Evolutionary conservation across 148 eudicot species (phyloP).

Genomic region (Rhododendron griersonianum): DNA sequence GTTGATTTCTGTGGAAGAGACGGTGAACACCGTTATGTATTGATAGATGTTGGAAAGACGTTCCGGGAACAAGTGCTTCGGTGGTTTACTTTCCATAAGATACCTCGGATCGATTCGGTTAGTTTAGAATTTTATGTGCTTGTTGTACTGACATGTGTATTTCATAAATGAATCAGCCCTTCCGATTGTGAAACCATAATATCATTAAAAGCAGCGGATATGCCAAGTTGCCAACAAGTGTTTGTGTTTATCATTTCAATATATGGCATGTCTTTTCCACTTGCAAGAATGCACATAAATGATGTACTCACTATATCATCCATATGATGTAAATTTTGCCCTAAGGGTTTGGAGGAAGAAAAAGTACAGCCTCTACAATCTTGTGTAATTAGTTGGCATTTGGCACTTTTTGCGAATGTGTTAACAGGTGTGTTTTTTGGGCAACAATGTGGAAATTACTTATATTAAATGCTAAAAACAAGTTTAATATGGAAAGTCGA

Average conservation of each 20-base stretch:
- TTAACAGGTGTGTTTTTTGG: background rate
- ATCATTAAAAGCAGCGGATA: background rate
- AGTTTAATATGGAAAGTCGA: background rate
- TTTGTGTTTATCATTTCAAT: background rate
- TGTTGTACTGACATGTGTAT: background rate
- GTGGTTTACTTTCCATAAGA: slow-evolving; percentile 81
- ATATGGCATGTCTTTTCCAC: background rate
- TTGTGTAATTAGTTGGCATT: background rate
- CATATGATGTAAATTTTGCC: background rate
- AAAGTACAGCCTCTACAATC: background rate
- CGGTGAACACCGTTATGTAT: slow-evolving; percentile 57
- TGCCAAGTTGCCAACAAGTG: background rate
- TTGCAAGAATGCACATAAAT: too few relatives aligned
- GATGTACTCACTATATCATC: background rate
- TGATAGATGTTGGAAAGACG: slow-evolving; percentile 90
- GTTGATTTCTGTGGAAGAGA: slow-evolving; percentile 54
- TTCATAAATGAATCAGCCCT: background rate
- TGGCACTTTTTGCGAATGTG: background rate
- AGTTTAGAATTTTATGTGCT: slow-evolving; percentile 25
- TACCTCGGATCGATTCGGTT: slow-evolving; percentile 89
- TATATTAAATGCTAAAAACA: background rate
- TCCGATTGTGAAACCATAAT: background rate
- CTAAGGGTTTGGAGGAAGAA: background rate
- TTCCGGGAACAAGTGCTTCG: slow-evolving; percentile 83
- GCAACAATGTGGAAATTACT: too few relatives aligned